Base-by-base conservation (phyloP, 768 basidiomycete species). In the Podaxis sp. region DNA sequence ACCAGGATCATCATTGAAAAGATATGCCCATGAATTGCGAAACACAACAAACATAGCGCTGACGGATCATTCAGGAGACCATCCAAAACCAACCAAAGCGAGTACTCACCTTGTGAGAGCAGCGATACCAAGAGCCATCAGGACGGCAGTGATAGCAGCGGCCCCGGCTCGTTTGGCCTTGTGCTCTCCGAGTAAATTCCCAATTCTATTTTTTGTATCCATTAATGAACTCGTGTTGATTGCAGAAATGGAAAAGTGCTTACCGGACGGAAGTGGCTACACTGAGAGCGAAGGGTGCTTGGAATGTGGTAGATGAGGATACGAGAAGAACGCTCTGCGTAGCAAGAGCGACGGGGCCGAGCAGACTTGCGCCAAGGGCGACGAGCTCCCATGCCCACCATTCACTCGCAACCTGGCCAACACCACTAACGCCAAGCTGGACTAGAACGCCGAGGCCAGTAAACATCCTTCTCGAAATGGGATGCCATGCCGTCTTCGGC, bases 351-450 rank as follows among this genome's bases (percentile, higher is more conserved):
- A 86, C 82, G 1, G 96, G 87, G 1, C 96, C 93, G 1, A 97
- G 75, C 77, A 82, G 67, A 64, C 80, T 81, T 3, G 84, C 84
- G 4, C 79, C 82, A 1, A 85, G 76, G 24, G 87, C 88, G 36
- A 91, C 75, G 5, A 94, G 82, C 75, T 97, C 95, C 96, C 96
- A 96, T 42, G 90, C 89, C 95, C 96, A 98, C 96, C 96, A 99
- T 74, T 97, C 96, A 3, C 86, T 87, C 1, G 92, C 93, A 3
- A 86, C 89, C 73, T 95, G 93, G 0, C 87, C 89, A 22, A 93
- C 86, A 9, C 96, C 95, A 9, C 92, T 91, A 3, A 96, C 68
- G 0, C 96, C 93, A 0, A 99, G 80, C 48, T 84, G 85, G 4
- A 89, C 79, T 46, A 98, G 73, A 7, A 90, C 74, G 0, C 88